Evolutionary conservation across 148 eudicot species (phyloP).

Genomic region (Rhododendron ferrugineum): DNA sequence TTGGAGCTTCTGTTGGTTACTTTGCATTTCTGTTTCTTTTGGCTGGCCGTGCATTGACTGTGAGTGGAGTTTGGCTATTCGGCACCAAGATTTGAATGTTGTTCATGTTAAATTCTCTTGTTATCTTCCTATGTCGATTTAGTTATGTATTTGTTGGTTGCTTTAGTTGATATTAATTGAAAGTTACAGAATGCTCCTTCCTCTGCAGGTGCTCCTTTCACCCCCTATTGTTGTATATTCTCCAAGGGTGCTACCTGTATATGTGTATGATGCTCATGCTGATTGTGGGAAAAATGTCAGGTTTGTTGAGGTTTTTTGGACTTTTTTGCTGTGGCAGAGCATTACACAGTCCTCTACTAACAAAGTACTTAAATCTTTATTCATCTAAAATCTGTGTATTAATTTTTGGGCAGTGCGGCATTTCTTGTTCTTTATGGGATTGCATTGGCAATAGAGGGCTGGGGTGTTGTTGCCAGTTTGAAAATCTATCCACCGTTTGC

Average conservation of each 20-base stretch:
- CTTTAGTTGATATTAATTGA: slow-evolving; percentile 3
- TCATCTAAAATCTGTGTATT: slow-evolving; percentile 7
- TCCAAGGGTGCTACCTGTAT: slow-evolving; percentile 95
- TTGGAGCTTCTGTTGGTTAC: slow-evolving; percentile 97
- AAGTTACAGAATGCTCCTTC: slow-evolving; percentile 7
- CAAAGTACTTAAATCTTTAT: not conserved
- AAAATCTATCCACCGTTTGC: slow-evolving; percentile 93
- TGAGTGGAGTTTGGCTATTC: slow-evolving; percentile 34
- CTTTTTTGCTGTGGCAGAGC: not conserved
- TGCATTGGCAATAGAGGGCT: slow-evolving; percentile 93
- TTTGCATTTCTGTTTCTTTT: slow-evolving; percentile 88
- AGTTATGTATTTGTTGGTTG: not conserved
- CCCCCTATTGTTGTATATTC: slow-evolving; percentile 99
- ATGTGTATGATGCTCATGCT: slow-evolving; percentile 99
- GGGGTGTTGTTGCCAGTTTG: slow-evolving; percentile 99
- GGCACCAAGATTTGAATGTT: slow-evolving; percentile 5
- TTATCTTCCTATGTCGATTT: not conserved
- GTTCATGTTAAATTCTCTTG: not conserved
- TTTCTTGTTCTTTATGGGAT: slow-evolving; percentile 90
- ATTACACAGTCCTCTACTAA: not conserved
- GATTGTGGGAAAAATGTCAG: slow-evolving; percentile 97
- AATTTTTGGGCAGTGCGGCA: slow-evolving; percentile 63
- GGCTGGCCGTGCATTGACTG: slow-evolving; percentile 94
- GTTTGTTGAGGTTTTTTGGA: slow-evolving; percentile 39
- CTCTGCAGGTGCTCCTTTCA: slow-evolving; percentile 87